phyloP scores from a whole-genome alignment of 2,329 filamentous ascomycete species.

The Arthrobotrys pseudoclavata region DNA sequence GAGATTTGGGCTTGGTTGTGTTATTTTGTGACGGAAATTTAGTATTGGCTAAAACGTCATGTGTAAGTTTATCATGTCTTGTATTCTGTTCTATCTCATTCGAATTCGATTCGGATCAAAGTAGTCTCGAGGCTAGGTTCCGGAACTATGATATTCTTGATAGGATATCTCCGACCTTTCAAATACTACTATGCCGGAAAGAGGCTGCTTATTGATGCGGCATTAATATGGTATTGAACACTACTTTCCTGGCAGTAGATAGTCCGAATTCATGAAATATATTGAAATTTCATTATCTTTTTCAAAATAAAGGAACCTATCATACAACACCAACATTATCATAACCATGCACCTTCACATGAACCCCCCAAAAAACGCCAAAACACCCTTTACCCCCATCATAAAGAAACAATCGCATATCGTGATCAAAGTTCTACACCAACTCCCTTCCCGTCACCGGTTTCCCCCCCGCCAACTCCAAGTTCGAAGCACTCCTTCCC shows the following conservation, averaged over 20 bases:
- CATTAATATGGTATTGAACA: no score
- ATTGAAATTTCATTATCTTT: no score
- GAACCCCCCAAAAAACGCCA: not conserved
- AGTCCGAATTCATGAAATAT: no score
- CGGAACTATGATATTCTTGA: not conserved
- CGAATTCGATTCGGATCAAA: no score
- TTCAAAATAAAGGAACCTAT: not conserved
- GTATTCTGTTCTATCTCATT: no score
- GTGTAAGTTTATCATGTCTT: no score
- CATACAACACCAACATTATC: not conserved
- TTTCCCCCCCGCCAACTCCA: conserved; percentile 8
- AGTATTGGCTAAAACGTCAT: no score
- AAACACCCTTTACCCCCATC: not conserved
- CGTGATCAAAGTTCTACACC: conserved; percentile 16
- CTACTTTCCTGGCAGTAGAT: no score
- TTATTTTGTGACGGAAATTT: no score
- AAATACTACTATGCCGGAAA: no score
- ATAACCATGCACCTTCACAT: not conserved
- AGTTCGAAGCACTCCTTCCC: conserved; percentile 15
- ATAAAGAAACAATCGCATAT: not conserved
- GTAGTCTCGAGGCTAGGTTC: no score
- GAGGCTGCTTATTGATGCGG: no score
- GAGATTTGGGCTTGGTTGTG: not conserved
- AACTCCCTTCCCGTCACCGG: conserved; percentile 35
- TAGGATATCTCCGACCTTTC: not conserved